Base-by-base conservation (phyloP, 2,329 filamentous ascomycete species). In the Didymellaceae sp. region DNA sequence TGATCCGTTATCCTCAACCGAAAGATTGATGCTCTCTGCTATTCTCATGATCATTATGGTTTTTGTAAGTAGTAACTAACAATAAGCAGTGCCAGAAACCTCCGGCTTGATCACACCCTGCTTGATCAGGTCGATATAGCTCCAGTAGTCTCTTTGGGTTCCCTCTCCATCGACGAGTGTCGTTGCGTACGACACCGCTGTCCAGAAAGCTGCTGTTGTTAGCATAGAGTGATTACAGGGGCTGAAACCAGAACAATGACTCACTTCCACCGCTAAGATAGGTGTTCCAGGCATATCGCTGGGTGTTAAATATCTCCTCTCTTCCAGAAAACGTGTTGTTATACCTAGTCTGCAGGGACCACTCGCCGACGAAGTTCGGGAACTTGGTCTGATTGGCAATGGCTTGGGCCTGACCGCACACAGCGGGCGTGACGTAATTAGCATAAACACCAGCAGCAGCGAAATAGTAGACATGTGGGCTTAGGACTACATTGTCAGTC, bases 191-290 rank as follows among this genome's bases (percentile, higher is more conserved):
- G 54, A 55, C 22, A 54, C 57, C 3, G 57, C 59, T 4, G 56
- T 67, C 67, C 65, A 68, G 49, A 59, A 68, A 14, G 60, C 50
- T 52, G 11, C 1, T 5, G 2, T 1, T 6, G 22, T 47, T 17
- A 47, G 28, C n/a, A 33, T 8, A 3, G 10, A 10, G 2, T 10
- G 13, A n/a, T 11, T 5, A 24, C n/a, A 16, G 6, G n/a, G 9
- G 6, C 8, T 4, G 6, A 24, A 1, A 5, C 18, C 6, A n/a
- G 17, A n/a, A n/a, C n/a, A n/a, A n/a, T n/a, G 13, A 40, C 28
- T 22, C 22, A 40, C 44, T 26, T 10, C 45, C 31, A 8, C 24
- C 45, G 6, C 32, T 37, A 6, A 42, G 8, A 18, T 48, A 42
- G n/a, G 35, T 25, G 7, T 20, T 41, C 37, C 38, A 42, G 2